Evolutionary conservation across 805 yeast species (phyloP), one percentile per base, ranked within the genome.

Genomic region (Cyberlindnera xylosilytica): DNA sequence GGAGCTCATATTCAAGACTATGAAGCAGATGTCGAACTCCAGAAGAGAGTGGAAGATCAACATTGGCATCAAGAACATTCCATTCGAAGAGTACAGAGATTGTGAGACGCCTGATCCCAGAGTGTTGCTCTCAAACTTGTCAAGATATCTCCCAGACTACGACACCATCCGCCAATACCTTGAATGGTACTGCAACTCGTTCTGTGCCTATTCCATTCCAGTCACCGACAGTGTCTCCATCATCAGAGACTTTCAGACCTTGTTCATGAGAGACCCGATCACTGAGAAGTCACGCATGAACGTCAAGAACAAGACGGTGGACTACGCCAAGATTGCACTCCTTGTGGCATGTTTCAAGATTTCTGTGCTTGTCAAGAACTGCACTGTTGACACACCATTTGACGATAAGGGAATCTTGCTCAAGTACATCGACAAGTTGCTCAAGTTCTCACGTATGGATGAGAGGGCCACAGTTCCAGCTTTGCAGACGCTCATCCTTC

Each of bases 41-140:
- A 48, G 48, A 27, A 43, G 46, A 27, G 54, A 53, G 34, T 57
- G 61, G 60, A 38, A 45, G 32, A 29, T 39, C 18, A 53, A 45
- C 22, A 50, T 44, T 22, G 40, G 45, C 4, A 18, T 49, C 7
- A 44, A 47, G 30, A 34, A 35, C 27, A 29, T 41, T 1, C 40
- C 47, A 2, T 26, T 30, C 10, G 38, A 39, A 7, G 45, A 42
- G 10, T 50, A 46, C 29, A 42, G 18, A 6, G 49, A 43, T 11
- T 29, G 41, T 3, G 42, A 44, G 11, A 38, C 47, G 1, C 23
- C 39, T 1, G 29, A 42, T 3, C 52, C 54, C 0, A 43, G 45
- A 2, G 36, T 30, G n/a, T 27, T 56, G 6, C 26, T 58, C 11
- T 22, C 15, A 2, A 47, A 32, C 27, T 29, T 58, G 7, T 23